Conservation (phyloP, 163 green algal species). For the Chlorella variabilis region DNA sequence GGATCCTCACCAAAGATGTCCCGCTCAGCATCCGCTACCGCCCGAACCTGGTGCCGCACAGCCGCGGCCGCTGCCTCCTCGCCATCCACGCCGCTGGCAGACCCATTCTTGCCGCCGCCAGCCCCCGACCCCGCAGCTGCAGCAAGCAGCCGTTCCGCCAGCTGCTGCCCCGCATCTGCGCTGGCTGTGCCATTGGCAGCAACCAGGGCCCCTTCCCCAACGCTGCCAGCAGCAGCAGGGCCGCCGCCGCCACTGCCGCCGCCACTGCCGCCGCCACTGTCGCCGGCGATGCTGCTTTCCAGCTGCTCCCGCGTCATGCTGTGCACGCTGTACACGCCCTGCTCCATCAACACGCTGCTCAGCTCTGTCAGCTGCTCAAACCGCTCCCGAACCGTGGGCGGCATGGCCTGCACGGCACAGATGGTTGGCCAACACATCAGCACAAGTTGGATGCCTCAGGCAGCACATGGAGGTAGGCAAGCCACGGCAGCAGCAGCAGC, state of each 20-base stretch:
- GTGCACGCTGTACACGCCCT: slow-evolving; percentile 57
- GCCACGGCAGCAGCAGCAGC: too few relatives aligned
- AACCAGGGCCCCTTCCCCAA: background rate
- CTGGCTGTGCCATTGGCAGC: background rate
- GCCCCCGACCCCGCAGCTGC: background rate
- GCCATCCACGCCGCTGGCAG: too few relatives aligned
- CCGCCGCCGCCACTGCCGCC: slow-evolving; percentile 19
- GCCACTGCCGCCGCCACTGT: slow-evolving; percentile 37
- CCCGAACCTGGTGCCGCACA: too few relatives aligned
- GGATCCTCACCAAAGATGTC: slow-evolving; percentile 34
- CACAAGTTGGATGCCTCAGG: too few relatives aligned
- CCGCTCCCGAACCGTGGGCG: slow-evolving; percentile 30
- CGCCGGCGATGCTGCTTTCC: background rate
- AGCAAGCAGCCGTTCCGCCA: slow-evolving; percentile 28
- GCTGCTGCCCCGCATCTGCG: slow-evolving; percentile 9
- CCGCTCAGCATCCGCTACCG: slow-evolving; percentile 13
- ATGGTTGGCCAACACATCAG: too few relatives aligned
- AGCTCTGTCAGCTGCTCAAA: slow-evolving; percentile 55
- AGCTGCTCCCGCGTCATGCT: slow-evolving; percentile 49
- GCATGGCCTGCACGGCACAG: slow-evolving; percentile 20
- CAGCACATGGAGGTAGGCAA: too few relatives aligned
- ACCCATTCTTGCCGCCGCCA: background rate
- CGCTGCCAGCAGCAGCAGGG: background rate
- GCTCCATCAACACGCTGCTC: slow-evolving; percentile 57
- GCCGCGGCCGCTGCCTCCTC: too few relatives aligned